These are phyloP conservation scores for Psidium friedrichsthalianum DNA, from an alignment of 345 rosid genomes.

Conservation along the genomic window DNA sequence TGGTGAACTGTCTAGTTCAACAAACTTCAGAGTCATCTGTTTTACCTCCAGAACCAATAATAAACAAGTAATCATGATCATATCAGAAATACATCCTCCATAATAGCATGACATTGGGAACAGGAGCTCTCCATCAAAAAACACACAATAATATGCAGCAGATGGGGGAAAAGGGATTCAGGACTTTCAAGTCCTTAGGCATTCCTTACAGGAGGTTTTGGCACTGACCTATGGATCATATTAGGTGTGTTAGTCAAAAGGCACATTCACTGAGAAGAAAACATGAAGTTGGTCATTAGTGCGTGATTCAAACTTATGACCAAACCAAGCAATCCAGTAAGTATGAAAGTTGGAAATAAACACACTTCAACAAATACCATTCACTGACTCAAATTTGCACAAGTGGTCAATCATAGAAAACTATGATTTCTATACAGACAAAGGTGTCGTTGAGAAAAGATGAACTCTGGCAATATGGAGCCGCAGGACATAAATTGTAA, in stretches of 20 bases:
- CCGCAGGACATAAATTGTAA: background rate
- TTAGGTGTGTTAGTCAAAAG: background rate
- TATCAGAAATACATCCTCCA: background rate
- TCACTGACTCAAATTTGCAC: background rate
- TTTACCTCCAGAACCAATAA: background rate
- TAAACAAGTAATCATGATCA: background rate
- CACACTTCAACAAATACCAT: background rate
- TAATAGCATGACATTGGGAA: background rate
- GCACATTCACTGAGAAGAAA: background rate
- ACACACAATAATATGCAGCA: background rate
- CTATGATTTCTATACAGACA: too few species aligned
- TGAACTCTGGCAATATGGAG: background rate
- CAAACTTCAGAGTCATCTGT: background rate
- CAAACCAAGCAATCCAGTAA: background rate
- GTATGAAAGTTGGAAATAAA: background rate
- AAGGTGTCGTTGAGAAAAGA: background rate
- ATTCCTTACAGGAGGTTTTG: background rate
- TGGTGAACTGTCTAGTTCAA: background rate
- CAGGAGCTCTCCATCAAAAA: background rate
- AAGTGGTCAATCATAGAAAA: background rate
- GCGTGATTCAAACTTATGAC: too few species aligned
- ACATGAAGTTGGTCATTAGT: background rate
- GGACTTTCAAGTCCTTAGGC: too few species aligned
- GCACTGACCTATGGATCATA: background rate
- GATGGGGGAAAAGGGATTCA: background rate